Evolutionary conservation across 2,329 filamentous ascomycete genomes (phyloP).

Genomic region (Hysterium pulicare): DNA sequence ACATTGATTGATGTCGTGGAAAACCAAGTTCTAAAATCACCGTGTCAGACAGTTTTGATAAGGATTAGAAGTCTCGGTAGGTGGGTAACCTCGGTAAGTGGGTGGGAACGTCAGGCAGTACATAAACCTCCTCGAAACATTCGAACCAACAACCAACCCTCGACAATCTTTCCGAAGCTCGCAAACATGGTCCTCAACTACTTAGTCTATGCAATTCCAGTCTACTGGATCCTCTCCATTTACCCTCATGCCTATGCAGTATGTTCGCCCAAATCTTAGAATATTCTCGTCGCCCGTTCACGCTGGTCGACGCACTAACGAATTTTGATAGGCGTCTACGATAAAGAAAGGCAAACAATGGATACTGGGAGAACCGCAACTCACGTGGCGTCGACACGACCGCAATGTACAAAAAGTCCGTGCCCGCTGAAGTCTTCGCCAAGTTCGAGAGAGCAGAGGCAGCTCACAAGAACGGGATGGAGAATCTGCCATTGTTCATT

Average conservation of each 20-base stretch:
- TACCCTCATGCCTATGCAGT: constrained; percentile 21
- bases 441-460: constrained; percentile 43
- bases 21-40: no score
- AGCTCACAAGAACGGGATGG: constrained; percentile 45
- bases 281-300: constrained; percentile 1
- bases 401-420: constrained; percentile 31
- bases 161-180: no score
- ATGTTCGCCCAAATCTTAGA: constrained; percentile 2
- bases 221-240: constrained; percentile 21
- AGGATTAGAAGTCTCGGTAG: no score
- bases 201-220: constrained; percentile 23
- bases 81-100: no score
- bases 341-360: constrained; percentile 16
- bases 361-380: constrained; percentile 41
- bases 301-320: no score
- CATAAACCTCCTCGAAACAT: neutral
- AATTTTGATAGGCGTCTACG: no score
- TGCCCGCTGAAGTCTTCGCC: constrained; percentile 28
- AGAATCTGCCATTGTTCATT: constrained; percentile 46
- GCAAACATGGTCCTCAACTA: constrained; percentile 18
- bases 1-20: no score
- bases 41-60: no score
- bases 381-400: constrained; percentile 31
- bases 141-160: neutral
- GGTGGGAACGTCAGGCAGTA: no score